Evolutionary conservation across 192 early-diverging fungal genomes (phyloP).

Genomic region (Gaertneriomyces sp.): DNA sequence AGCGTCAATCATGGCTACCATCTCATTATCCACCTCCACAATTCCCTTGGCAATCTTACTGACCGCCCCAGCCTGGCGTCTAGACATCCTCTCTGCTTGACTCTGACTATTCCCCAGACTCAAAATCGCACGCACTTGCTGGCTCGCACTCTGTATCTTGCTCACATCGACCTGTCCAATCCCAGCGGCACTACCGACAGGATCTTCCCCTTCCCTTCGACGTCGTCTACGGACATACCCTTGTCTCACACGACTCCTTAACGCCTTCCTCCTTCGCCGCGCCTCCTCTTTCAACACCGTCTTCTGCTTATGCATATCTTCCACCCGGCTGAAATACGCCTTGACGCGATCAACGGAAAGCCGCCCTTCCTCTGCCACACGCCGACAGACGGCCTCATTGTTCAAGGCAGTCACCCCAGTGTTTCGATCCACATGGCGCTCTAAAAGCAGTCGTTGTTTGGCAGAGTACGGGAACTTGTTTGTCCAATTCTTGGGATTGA

Average conservation of each 20-base stretch:
- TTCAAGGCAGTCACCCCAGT: constrained; percentile 26
- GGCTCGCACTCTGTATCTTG: no score
- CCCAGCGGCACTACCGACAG: no score
- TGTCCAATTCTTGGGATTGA: constrained; percentile 35
- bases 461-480: constrained; percentile 28
- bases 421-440: constrained; percentile 33
- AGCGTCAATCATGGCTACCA: constrained; percentile 13
- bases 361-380: constrained; percentile 22
- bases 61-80: no score
- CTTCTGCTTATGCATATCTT: constrained; percentile 28
- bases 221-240: no score
- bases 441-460: constrained; percentile 24
- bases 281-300: constrained; percentile 6
- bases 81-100: no score
- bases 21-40: constrained; percentile 14
- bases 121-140: no score
- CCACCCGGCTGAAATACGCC: constrained; percentile 34
- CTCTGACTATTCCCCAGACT: no score
- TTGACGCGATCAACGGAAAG: constrained; percentile 33
- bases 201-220: no score
- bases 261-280: constrained; percentile 6
- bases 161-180: no score
- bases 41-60: background rate
- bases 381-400: constrained; percentile 27
- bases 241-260: no score